Conservation (phyloP, 768 basidiomycete species). For the Plicaturopsis crispa region DNA sequence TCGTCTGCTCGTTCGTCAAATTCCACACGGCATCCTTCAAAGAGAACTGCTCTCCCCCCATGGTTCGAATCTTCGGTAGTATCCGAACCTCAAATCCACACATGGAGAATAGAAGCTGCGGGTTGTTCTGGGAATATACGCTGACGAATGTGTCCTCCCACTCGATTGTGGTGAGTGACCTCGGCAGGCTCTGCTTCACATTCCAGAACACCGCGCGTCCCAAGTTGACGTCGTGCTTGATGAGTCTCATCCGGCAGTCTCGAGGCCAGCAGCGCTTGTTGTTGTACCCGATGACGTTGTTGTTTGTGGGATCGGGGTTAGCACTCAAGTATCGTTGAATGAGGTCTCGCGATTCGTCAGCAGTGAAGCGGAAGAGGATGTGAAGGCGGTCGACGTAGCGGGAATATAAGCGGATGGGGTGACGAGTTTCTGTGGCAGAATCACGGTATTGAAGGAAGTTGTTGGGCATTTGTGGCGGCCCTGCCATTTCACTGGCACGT, state of each 20-base stretch:
- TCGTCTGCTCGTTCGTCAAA: conserved; percentile 92
- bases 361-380: conserved; percentile 95
- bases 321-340: conserved; percentile 97
- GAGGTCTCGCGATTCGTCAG: conserved; percentile 94
- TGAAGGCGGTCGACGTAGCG: conserved; percentile 94
- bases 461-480: conserved; percentile 95
- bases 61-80: conserved; percentile 90
- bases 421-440: conserved; percentile 88
- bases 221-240: conserved; percentile 99
- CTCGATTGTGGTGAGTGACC: conserved; percentile 96
- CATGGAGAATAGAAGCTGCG: conserved; percentile 97
- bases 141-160: conserved; percentile 99
- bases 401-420: conserved; percentile 97
- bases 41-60: conserved; percentile 95
- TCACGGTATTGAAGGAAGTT: conserved; percentile 98
- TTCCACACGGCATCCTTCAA: conserved; percentile 97
- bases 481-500: conserved; percentile 98
- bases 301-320: conserved; percentile 97
- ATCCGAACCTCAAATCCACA: conserved; percentile 98
- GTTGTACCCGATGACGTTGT: conserved; percentile 98
- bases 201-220: conserved; percentile 99
- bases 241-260: conserved; percentile 97
- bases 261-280: conserved; percentile 99
- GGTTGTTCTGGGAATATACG: conserved; percentile 96
- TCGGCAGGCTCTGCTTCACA: conserved; percentile 91